Evolutionary conservation across 176 grass and related monocot species (phyloP).

Genomic region (Aegilops longissima): DNA sequence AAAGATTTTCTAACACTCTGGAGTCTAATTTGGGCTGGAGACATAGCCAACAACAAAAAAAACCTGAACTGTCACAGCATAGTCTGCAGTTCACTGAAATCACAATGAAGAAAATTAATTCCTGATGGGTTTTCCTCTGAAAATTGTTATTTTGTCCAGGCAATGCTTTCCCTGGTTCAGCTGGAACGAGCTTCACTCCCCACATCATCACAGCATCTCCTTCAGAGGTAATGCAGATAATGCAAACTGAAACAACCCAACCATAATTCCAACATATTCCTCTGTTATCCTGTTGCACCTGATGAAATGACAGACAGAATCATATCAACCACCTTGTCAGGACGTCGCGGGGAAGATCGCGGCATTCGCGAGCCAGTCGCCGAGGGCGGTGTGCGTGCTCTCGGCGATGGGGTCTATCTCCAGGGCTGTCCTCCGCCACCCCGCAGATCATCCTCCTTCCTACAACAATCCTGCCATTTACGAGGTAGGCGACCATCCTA

Average conservation of each 20-base stretch:
- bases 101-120: not conserved
- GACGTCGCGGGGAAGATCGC: conserved; percentile 66
- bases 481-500: conserved; percentile 23
- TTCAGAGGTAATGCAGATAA: conserved; percentile 41
- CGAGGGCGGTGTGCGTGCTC: conserved; percentile 70
- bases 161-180: conserved; percentile 73
- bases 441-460: conserved; percentile 32
- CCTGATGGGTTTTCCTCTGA: not conserved
- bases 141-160: conserved; percentile 27
- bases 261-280: not conserved
- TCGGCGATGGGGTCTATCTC: conserved; percentile 82
- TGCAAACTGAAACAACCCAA: not conserved
- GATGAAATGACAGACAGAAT: not conserved
- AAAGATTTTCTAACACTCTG: not conserved
- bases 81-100: not conserved
- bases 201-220: conserved; percentile 71
- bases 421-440: conserved; percentile 56
- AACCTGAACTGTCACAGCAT: not conserved
- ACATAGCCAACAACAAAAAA: too few species aligned
- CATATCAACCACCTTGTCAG: not conserved
- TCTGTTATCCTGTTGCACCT: not conserved
- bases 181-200: conserved; percentile 83
- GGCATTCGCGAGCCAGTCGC: conserved; percentile 57
- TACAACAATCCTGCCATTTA: conserved; percentile 48
- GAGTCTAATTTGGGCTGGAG: not conserved